These are phyloP conservation scores for Trametes hirsuta DNA, from an alignment of 1,284 basidiomycete species.

Conservation along the genomic window DNA sequence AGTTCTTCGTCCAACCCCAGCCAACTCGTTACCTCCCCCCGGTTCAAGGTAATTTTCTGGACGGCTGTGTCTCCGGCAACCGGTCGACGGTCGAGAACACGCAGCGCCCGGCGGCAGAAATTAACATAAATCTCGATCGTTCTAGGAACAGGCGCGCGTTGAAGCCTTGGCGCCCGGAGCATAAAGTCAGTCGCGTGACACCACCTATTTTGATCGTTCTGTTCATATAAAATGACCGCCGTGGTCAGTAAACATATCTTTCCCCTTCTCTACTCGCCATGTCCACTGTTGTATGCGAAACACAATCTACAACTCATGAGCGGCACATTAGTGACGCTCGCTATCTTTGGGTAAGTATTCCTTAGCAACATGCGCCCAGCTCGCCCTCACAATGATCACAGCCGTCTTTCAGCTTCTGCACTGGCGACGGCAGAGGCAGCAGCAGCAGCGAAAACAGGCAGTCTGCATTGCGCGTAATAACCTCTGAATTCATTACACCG, in stretches of 20 bases:
- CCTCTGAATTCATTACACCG: slow-evolving; percentile 6
- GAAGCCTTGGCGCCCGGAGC: slow-evolving; percentile 4
- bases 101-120: neutral
- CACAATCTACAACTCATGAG: neutral
- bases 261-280: slow-evolving; percentile 1
- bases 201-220: neutral
- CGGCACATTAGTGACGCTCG: neutral
- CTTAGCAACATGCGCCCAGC: neutral
- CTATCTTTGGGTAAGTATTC: slow-evolving; percentile 19
- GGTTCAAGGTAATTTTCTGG: too few relatives aligned
- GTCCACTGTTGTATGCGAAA: slow-evolving; percentile 17
- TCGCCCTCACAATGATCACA: slow-evolving; percentile 3
- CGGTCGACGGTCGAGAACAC: too few relatives aligned
- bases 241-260: neutral
- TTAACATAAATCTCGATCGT: neutral
- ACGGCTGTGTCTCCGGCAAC: too few relatives aligned
- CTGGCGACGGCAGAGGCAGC: slow-evolving; percentile 4
- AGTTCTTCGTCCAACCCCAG: too few relatives aligned
- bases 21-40: too few relatives aligned
- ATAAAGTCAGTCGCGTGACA: slow-evolving; percentile 15
- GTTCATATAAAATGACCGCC: slow-evolving; percentile 1
- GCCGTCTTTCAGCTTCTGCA: neutral
- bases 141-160: slow-evolving; percentile 8
- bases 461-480: slow-evolving; percentile 2
- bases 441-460: slow-evolving; percentile 11